Conservation (phyloP, 2,329 filamentous ascomycete genomes). For the Cucurbitaria berberidis region DNA sequence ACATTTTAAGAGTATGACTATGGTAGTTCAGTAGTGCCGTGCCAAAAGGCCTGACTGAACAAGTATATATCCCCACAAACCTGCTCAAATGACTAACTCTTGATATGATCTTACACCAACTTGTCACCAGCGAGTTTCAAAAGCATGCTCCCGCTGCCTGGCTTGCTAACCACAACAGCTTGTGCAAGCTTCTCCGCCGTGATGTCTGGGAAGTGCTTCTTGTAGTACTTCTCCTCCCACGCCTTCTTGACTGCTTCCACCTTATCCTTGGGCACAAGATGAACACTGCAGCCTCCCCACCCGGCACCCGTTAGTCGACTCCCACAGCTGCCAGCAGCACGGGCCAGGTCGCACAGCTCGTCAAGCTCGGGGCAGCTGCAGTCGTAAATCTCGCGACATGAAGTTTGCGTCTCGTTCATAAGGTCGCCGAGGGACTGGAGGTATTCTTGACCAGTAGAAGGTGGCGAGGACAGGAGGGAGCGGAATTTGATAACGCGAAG, state of each 20-base stretch:
- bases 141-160: conserved; percentile 69
- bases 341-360: conserved; percentile 80
- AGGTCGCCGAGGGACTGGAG: conserved; percentile 77
- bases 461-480: conserved; percentile 65
- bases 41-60: background rate
- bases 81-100: background rate
- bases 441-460: conserved; percentile 64
- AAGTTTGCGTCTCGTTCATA: conserved; percentile 88
- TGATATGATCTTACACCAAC: conserved; percentile 26
- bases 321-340: conserved; percentile 79
- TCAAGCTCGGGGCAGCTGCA: conserved; percentile 95
- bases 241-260: conserved; percentile 78
- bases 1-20: background rate
- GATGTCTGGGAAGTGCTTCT: conserved; percentile 70
- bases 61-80: background rate
- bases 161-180: conserved; percentile 88
- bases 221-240: conserved; percentile 83
- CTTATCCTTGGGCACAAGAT: conserved; percentile 84
- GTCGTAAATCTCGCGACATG: conserved; percentile 85
- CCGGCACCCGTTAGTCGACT: conserved; percentile 89
- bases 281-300: conserved; percentile 96
- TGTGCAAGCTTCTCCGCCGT: conserved; percentile 75
- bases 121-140: conserved; percentile 43
- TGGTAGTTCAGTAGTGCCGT: background rate
- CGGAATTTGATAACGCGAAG: conserved; percentile 85